These are phyloP conservation scores for Pilasporangium apinafurcum DNA, from an alignment of 352 stramenopile species.

Conservation along the genomic window DNA sequence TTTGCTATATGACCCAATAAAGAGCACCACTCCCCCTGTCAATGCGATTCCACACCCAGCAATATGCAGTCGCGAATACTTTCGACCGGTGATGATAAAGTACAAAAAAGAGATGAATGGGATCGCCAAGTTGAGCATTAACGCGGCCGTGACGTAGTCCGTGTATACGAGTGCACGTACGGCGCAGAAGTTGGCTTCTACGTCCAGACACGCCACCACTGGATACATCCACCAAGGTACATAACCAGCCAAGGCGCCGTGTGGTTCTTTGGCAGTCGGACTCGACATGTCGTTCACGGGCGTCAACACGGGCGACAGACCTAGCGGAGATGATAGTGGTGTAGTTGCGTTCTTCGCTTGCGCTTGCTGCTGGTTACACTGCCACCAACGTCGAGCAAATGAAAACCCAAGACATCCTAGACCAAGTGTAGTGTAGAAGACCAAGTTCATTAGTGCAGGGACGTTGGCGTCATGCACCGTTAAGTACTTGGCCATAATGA, in stretches of 20 bases:
- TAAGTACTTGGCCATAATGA: constrained; percentile 35
- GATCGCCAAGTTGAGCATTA: constrained; percentile 38
- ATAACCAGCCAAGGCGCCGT: background rate
- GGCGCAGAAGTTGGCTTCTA: constrained; percentile 32
- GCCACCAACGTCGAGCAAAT: too few species aligned
- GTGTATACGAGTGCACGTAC: constrained; percentile 21
- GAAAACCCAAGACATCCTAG: constrained; percentile 7
- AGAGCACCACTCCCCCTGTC: constrained; percentile 13
- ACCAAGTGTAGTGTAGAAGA: constrained; percentile 27
- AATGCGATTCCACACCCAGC: constrained; percentile 16
- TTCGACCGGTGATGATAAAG: constrained; percentile 11
- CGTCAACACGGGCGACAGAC: constrained; percentile 2
- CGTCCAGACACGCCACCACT: constrained; percentile 29
- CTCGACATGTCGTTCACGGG: constrained; percentile 1
- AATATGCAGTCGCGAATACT: constrained; percentile 21
- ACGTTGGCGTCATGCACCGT: constrained; percentile 12
- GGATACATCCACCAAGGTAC: constrained; percentile 32
- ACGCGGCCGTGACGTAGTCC: constrained; percentile 20
- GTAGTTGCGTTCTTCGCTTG: background rate
- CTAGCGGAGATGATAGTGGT: too few species aligned
- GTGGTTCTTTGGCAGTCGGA: background rate
- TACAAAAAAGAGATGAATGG: constrained; percentile 33
- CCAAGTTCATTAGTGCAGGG: constrained; percentile 28
- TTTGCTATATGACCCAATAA: constrained; percentile 11
- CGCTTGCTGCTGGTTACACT: constrained; percentile 1